Base-by-base conservation (phyloP, 106 monocot species). In the Acanthochlamys bracteata region DNA sequence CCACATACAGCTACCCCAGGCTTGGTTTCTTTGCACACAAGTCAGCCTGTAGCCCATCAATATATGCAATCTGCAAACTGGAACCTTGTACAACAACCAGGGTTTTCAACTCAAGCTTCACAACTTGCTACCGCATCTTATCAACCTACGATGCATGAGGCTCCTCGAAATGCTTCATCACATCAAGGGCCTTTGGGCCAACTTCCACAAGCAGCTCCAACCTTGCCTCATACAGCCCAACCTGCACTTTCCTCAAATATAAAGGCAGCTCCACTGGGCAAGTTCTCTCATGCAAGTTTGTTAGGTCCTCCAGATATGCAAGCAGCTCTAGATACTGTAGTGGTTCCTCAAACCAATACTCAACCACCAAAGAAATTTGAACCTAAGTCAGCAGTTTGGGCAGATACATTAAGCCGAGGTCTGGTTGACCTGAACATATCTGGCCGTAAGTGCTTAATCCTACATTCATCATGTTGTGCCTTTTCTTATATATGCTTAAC, bases 371-470 rank as follows among this genome's bases (percentile, higher is more conserved):
- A 76, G 21, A 88, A 91, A 66, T 96, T 96, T 61, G 88, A 96
- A 74, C 77, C 88, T 23, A 96, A 91, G 66, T 96, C 96, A 8
- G 73, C 84, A 57, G 85, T 96, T 74, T 96, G 96, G 96, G 57
- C 96, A 41, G 96, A 96, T 66, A 96, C 96, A 10, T 75, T 96
- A 78, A 96, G 67, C 59, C 82, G 91, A 41, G 96, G 96, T 16
- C 74, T 96, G 40, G 88, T 96, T 24, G 76, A 96, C 83, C 91
- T 96, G 41, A 81, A 96, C 71, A 96, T 96, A 42, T 96, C 96
- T 70, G 95, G 96, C 60, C 57, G 96, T 91, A 82, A 91, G 88
- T 85, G 39, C 27, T 46, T 42, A 22, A n/a, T n/a, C n/a, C n/a
- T n/a, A n/a, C n/a, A n/a, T n/a, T n/a, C n/a, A n/a, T n/a, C n/a